phyloP scores from a whole-genome alignment of 495 filamentous ascomycete genomes.

The Daldinia caldariorum region DNA sequence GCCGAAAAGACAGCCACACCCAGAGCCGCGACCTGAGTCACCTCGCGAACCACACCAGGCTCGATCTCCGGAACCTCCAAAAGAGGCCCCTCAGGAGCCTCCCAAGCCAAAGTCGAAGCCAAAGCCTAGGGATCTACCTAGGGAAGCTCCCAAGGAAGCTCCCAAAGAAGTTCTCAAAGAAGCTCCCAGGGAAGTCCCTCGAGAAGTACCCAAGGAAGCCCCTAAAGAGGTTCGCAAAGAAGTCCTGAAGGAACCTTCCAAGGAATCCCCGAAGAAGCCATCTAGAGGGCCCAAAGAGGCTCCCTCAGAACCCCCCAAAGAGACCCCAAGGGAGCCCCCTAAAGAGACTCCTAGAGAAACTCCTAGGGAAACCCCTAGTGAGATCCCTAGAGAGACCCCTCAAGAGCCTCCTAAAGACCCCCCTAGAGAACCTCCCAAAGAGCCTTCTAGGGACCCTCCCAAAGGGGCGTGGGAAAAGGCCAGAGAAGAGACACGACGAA shows the following conservation, averaged over 20 bases:
- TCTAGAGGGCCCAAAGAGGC: slow-evolving; percentile 13
- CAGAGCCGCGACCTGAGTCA: not conserved
- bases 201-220: not conserved
- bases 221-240: slow-evolving; percentile 1
- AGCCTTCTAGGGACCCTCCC: slow-evolving; percentile 36
- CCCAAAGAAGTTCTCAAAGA: not conserved
- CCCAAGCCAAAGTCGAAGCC: not conserved
- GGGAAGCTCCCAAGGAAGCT: not conserved
- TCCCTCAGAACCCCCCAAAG: slow-evolving; percentile 10
- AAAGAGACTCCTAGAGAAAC: slow-evolving; percentile 6
- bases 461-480: slow-evolving; percentile 75
- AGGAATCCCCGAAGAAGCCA: slow-evolving; percentile 10
- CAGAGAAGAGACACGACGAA: slow-evolving; percentile 71
- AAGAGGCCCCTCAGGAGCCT: not conserved
- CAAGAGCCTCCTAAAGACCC: slow-evolving; percentile 16
- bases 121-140: not conserved
- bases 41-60: not conserved
- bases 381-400: slow-evolving; percentile 9
- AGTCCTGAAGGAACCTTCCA: too few species aligned
- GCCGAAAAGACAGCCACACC: not conserved
- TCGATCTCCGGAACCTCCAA: not conserved
- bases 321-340: slow-evolving; percentile 9
- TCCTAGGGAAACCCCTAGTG: slow-evolving; percentile 2
- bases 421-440: slow-evolving; percentile 34
- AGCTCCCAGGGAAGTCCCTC: not conserved